Base-by-base conservation (phyloP, 148 eudicot species). In the Rhododendron griersonianum region DNA sequence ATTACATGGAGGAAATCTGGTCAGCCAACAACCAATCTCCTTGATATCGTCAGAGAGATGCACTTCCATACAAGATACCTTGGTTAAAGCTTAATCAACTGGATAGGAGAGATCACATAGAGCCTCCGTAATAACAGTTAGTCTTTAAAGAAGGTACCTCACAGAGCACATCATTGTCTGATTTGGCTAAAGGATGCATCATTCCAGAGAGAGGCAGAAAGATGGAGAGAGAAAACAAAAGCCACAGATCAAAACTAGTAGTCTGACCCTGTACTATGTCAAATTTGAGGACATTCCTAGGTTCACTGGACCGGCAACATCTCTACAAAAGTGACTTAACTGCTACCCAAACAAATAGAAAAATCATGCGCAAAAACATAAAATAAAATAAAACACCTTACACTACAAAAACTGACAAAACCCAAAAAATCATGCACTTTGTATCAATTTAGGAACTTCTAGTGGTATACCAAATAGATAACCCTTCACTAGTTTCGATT, bases 141-240 rank as follows among this genome's bases (percentile, higher is more conserved):
- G 78, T 63, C 82, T 83, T 48, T 19, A 75, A 78, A 77, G 53
- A 67, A 75, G 63, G 81, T 78, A 63, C 91, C 88, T 78, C 53
- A 75, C 45, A 88, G 91, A 90, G 90, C 91, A 90, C 88, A 81
- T 81, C 88, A 84, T 63, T 73, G 80, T 88, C 91, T 90, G 91
- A 86, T 90, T 90, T 88, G 90, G 90, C 91, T 88, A 90, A 90
- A 67, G 35, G 83, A 53, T 81, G 77, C 91, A 90, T 90, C 91
- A 90, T 80, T 61, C 89, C 91, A 90, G 87, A 86, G 83, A 67
- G 73, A 13, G 9, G 39, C 11, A 79, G 82, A 39, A 16, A 39
- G 33, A 47, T 15, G 47, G 4, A 25, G 15, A 25, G 15, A 67
- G 35, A 11, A 63, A 23, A 63, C 8, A 63, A 67, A 80, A 51